Evolutionary conservation across 495 filamentous ascomycete species (phyloP).

Genomic region (Aspergillus carlsbadensis): DNA sequence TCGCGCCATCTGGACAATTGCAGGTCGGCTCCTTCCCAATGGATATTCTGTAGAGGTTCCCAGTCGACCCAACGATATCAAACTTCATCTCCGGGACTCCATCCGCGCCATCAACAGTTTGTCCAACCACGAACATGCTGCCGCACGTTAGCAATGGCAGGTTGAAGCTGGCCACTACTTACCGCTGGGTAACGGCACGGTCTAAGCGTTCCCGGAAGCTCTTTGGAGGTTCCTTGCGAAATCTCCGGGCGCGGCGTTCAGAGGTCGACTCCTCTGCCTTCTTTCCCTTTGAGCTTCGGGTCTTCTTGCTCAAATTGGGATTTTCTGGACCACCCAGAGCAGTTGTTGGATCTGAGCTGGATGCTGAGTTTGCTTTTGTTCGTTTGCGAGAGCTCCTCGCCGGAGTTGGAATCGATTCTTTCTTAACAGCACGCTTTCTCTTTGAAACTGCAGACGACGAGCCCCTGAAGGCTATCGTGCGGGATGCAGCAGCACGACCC

Average conservation of each 20-base stretch:
- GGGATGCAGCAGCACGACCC: too few relatives aligned
- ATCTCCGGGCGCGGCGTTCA: slow-evolving; percentile 43
- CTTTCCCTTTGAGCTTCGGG: slow-evolving; percentile 22
- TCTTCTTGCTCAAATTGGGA: slow-evolving; percentile 16
- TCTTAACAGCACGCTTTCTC: slow-evolving; percentile 17
- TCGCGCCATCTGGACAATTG: slow-evolving; percentile 60
- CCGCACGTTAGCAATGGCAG: not conserved
- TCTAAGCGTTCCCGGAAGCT: slow-evolving; percentile 39
- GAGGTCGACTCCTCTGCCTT: slow-evolving; percentile 3
- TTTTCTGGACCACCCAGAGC: slow-evolving; percentile 24
- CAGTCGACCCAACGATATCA: slow-evolving; percentile 70
- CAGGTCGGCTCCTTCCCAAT: slow-evolving; percentile 61
- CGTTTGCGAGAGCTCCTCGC: not conserved
- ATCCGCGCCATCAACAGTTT: slow-evolving; percentile 41
- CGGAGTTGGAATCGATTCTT: not conserved
- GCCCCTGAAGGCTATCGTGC: not conserved
- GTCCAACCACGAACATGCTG: slow-evolving; percentile 59
- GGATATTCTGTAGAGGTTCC: slow-evolving; percentile 67
- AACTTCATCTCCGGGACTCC: slow-evolving; percentile 53
- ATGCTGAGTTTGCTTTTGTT: not conserved
- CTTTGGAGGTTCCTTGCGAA: slow-evolving; percentile 37
- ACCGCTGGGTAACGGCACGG: slow-evolving; percentile 47
- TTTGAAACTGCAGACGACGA: slow-evolving; percentile 9
- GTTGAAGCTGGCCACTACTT: not conserved
- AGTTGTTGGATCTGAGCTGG: not conserved